Evolutionary conservation across 2,329 filamentous ascomycete genomes (phyloP).

Genomic region (Coniochaeta hoffmannii): DNA sequence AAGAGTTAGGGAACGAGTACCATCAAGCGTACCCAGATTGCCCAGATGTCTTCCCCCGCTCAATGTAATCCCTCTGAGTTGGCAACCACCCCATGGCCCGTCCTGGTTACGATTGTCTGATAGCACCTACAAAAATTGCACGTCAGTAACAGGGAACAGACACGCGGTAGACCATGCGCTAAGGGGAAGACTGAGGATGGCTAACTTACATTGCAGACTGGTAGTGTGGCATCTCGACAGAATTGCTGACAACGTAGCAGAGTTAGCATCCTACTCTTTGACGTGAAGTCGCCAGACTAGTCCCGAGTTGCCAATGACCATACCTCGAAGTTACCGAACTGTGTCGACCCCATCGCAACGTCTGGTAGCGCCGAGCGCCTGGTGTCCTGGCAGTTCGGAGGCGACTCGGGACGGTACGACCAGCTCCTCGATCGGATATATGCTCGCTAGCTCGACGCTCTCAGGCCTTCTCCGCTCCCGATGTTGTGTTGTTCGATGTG

Average conservation of each 20-base stretch:
- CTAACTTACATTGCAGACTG: constrained; percentile 71
- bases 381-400: constrained; percentile 3
- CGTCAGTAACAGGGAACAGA: constrained; percentile 11
- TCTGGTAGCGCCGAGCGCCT: constrained; percentile 7
- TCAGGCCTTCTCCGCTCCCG: background rate
- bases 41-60: constrained; percentile 59
- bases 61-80: constrained; percentile 67
- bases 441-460: background rate
- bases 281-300: constrained; percentile 10
- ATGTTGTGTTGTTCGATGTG: background rate
- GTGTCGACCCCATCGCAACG: constrained; percentile 49
- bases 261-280: constrained; percentile 3
- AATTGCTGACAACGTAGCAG: constrained; percentile 50
- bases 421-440: background rate
- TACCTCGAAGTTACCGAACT: constrained; percentile 56
- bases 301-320: constrained; percentile 11
- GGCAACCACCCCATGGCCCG: constrained; percentile 60
- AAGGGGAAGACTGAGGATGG: background rate
- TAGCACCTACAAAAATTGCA: constrained; percentile 50
- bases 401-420: background rate
- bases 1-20: background rate
- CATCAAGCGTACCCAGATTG: constrained; percentile 63
- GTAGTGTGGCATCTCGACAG: constrained; percentile 76
- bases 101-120: constrained; percentile 49
- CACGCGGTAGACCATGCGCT: background rate